A percentile compares a stretch with the other conserved stretches of the same genome.
These are phyloP conservation scores for Amborella trichopoda DNA, from an alignment of 164 flowering plant species.

Conservation along the genomic window DNA sequence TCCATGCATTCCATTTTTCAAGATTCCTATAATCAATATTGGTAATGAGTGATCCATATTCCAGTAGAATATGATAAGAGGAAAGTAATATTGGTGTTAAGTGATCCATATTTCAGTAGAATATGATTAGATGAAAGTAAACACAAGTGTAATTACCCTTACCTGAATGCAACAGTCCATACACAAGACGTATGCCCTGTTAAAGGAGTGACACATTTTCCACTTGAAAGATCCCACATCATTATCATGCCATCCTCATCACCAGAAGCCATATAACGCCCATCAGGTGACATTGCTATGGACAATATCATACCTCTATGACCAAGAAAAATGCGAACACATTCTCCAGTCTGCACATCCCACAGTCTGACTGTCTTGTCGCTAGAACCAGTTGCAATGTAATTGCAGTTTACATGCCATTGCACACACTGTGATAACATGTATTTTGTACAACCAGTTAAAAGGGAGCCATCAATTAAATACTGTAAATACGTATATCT, in stretches of 20 bases:
- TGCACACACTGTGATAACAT: constrained; percentile 99
- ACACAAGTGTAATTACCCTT: too few relatives aligned
- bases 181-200: constrained; percentile 88
- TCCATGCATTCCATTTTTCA: too few relatives aligned
- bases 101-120: too few relatives aligned
- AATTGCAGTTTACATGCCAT: constrained; percentile 98
- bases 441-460: too few relatives aligned
- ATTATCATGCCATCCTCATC: constrained; percentile 97
- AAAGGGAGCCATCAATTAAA: too few relatives aligned
- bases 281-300: constrained; percentile 96
- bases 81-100: too few relatives aligned
- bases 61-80: too few relatives aligned
- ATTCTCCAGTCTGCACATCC: constrained; percentile 96
- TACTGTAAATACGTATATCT: too few relatives aligned
- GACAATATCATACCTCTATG: constrained; percentile 87
- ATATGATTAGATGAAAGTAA: too few relatives aligned
- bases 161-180: constrained; percentile 96
- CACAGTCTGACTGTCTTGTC: constrained; percentile 95
- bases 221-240: constrained; percentile 98
- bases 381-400: constrained; percentile 94
- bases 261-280: constrained; percentile 96
- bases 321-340: constrained; percentile 92
- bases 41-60: too few relatives aligned
- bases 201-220: constrained; percentile 81
- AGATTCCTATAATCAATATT: too few relatives aligned